Base-by-base conservation (phyloP, 305 asterid species). In the Stenogyne calaminthoides region DNA sequence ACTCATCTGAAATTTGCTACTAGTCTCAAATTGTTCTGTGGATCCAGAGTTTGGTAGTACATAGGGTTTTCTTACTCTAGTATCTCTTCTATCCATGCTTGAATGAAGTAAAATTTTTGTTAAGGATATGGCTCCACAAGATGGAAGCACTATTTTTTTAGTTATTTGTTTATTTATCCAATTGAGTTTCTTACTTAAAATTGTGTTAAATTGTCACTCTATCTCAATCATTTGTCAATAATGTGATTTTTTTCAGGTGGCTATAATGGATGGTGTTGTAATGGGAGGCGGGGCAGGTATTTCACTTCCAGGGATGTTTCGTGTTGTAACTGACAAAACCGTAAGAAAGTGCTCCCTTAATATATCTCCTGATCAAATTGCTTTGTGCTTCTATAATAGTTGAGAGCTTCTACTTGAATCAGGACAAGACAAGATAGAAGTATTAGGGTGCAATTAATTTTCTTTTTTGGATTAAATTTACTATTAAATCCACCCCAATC, bases 251-350 rank as follows among this genome's bases (percentile, higher is more conserved):
- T 62, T 72, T 55, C 87, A 95, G 98, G 98, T 92, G 86, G 98
- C 97, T 80, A 89, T 95, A 68, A 84, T 95, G 92, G 91, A 95
- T 62, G 99, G 99, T 67, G 64, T 88, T 69, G 89, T 93, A 68
- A 88, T 95, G 98, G 99, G 99, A 52, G 89, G 88, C 46, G 98
- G 98, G 80, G 98, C 97, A 77, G 98, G 96, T 77, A 88, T 92
- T 83, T 87, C 99, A 79, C 90, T 91, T 57, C 97, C 97, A 40
- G 98, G 99, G 89, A 95, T 91, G 97, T 92, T 86, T 78, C 94
- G 96, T 63, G 75, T 93, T 80, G 99, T 88, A 82, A 91, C 99
- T 78, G 95, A 95, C 85, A 91, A 83, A 91, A 95, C 99, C 70
- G 99, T 95, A 95, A 72, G 99, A 80, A 82, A 73, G 84, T 49